Evolutionary conservation across 108 stramenopile species (phyloP).

Genomic region (Skeletonema menzelii): DNA sequence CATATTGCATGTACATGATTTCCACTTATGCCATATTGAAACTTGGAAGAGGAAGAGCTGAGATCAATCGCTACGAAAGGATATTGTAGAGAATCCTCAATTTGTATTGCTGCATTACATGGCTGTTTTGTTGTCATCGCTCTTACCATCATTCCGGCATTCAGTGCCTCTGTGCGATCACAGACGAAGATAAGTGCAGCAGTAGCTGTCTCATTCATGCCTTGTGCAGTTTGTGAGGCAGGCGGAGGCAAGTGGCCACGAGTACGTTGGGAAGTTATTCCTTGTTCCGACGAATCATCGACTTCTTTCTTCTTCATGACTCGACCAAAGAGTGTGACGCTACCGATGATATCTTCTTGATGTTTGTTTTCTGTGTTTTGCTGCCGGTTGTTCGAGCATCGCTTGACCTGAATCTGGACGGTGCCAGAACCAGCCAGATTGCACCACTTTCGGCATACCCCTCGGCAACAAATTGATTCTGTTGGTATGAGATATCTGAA

Average conservation of each 20-base stretch:
- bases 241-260: background rate
- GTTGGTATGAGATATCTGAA: background rate
- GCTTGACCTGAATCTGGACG: constrained; percentile 4
- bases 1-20: background rate
- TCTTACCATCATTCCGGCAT: background rate
- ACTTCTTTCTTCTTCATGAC: background rate
- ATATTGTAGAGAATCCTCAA: background rate
- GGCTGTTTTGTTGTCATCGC: background rate
- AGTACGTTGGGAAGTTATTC: background rate
- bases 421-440: background rate
- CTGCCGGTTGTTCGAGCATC: background rate
- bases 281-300: background rate
- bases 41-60: background rate
- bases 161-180: background rate
- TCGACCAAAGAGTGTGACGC: constrained; percentile 11
- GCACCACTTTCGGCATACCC: constrained; percentile 5
- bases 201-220: background rate
- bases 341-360: background rate
- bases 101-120: background rate
- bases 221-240: background rate
- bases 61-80: background rate
- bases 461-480: background rate
- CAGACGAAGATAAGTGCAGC: background rate
- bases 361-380: background rate
- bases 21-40: background rate